Base-by-base conservation (phyloP, 768 basidiomycete genomes). In the Naganishia friedmannii region DNA sequence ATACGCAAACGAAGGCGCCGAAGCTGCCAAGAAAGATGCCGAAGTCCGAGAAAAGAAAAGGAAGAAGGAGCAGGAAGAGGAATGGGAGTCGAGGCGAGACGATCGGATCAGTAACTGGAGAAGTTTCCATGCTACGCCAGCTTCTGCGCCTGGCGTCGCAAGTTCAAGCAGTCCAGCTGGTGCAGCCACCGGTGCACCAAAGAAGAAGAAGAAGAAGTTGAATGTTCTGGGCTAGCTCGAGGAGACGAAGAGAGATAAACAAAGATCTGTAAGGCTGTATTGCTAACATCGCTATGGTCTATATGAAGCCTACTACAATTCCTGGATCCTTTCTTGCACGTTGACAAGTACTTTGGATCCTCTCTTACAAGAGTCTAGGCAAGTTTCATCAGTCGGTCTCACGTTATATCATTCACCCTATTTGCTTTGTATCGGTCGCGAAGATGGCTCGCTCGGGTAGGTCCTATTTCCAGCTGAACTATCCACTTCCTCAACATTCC, bases 1-100 rank as follows among this genome's bases (percentile, higher is more conserved):
- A 28, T 79, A 77, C 46, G 79, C 79, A 0, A 80, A 80, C 51
- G 78, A 80, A 67, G 79, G 79, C 32, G 79, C 79, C 10, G 79
- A 80, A 69, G 77, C 79, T 42, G 77, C 78, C 23, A 76, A 76
- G 46, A 67, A 72, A 21, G 79, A 80, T 57, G 74, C 72, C 1
- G 79, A 79, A 45, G 69, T 77, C 31, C 70, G 69, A 2, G 74
- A 72, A 37, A 58, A 77, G 51, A 80, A 80, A 48, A 71, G 79
- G n/a, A 79, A 79, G 48, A 72, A 74, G 28, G 79, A 79, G 54
- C 77, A 78, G 15, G 75, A 76, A 57, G 75, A 66, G 19, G 74
- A 74, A 66, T 80, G 79, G 79, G 79, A 80, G 74, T 75, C 79
- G 65, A 70, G 74, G 37, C 73, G 78, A 48, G 79, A 80, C 56